A percentile compares a stretch with the other conserved stretches of the same genome.
These are phyloP conservation scores for Colletotrichum destructivum DNA, from an alignment of 2,329 filamentous ascomycete genomes.

Conservation along the genomic window DNA sequence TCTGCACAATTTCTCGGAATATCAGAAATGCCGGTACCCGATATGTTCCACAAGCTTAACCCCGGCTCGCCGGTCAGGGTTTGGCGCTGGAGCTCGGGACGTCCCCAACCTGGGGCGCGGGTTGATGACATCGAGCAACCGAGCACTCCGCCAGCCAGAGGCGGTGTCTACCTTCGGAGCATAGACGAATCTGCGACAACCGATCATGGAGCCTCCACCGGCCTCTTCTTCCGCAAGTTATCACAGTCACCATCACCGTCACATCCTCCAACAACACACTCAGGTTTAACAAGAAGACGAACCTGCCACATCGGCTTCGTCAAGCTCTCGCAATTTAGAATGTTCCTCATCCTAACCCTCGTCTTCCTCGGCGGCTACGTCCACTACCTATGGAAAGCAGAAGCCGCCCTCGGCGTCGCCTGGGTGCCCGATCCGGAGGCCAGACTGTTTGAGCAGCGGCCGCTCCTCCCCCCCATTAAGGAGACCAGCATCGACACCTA, in stretches of 20 bases:
- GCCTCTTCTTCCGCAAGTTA: constrained; percentile 35
- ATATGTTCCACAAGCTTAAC: constrained; percentile 27
- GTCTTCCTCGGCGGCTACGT: constrained; percentile 55
- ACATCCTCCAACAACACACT: constrained; percentile 18
- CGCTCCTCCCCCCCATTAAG: constrained; percentile 61
- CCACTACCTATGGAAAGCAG: constrained; percentile 61
- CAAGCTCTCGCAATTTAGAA: constrained; percentile 44
- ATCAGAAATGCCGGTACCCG: constrained; percentile 36
- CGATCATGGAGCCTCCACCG: constrained; percentile 40
- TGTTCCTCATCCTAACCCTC: constrained; percentile 56
- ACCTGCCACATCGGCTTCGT: constrained; percentile 35
- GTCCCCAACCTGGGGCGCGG: constrained; percentile 31
- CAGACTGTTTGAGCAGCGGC: constrained; percentile 63
- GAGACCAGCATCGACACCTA: constrained; percentile 63
- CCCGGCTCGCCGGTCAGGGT: constrained; percentile 33
- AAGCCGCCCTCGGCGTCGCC: constrained; percentile 59
- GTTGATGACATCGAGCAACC: constrained; percentile 43
- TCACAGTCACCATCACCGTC: constrained; percentile 7
- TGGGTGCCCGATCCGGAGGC: constrained; percentile 67
- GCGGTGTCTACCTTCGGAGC: constrained; percentile 40
- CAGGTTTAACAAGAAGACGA: constrained; percentile 14
- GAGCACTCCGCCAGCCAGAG: constrained; percentile 39
- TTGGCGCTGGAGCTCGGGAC: constrained; percentile 41
- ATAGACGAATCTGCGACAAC: constrained; percentile 41
- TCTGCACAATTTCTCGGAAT: not conserved